A percentile compares a stretch with the other conserved stretches of the same genome.
phyloP scores from a whole-genome alignment of 805 yeast species.

The Novakomyces olei region DNA sequence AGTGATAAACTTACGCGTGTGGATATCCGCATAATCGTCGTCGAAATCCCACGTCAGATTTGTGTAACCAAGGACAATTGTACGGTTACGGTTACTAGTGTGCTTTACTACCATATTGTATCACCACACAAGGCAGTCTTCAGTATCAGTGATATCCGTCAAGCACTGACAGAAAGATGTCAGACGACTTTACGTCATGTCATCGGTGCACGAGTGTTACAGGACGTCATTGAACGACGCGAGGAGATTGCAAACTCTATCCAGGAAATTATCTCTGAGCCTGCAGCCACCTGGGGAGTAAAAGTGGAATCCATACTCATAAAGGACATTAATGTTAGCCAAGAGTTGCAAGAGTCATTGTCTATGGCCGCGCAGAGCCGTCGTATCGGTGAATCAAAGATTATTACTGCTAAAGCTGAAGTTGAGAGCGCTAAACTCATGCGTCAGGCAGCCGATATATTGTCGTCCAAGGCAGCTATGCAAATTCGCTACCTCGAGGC shows the following conservation, averaged over 20 bases:
- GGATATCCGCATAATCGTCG: conserved; percentile 33
- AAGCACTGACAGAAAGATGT: conserved; percentile 41
- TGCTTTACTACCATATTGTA: conserved; percentile 40
- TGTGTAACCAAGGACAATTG: conserved; percentile 57
- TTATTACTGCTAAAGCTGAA: conserved; percentile 53
- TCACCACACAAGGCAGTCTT: conserved; percentile 47
- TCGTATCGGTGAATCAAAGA: conserved; percentile 55
- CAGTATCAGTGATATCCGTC: conserved; percentile 30
- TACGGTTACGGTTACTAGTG: conserved; percentile 37
- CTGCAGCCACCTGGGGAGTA: conserved; percentile 53
- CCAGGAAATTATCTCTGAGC: conserved; percentile 34
- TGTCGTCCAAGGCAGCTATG: conserved; percentile 56
- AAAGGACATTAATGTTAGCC: conserved; percentile 38
- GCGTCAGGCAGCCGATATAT: conserved; percentile 59
- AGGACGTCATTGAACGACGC: conserved; percentile 51
- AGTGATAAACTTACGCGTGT: conserved; percentile 32
- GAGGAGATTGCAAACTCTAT: conserved; percentile 49
- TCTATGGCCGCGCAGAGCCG: conserved; percentile 58
- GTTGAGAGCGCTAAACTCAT: conserved; percentile 53
- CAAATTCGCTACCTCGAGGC: conserved; percentile 60
- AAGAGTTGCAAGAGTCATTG: conserved; percentile 33
- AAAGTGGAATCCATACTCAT: conserved; percentile 43
- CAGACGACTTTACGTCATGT: conserved; percentile 56
- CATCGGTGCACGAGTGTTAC: conserved; percentile 40
- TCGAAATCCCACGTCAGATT: conserved; percentile 42